Conservation (phyloP, 306 rosid species). For the Hippophae tibetana region DNA sequence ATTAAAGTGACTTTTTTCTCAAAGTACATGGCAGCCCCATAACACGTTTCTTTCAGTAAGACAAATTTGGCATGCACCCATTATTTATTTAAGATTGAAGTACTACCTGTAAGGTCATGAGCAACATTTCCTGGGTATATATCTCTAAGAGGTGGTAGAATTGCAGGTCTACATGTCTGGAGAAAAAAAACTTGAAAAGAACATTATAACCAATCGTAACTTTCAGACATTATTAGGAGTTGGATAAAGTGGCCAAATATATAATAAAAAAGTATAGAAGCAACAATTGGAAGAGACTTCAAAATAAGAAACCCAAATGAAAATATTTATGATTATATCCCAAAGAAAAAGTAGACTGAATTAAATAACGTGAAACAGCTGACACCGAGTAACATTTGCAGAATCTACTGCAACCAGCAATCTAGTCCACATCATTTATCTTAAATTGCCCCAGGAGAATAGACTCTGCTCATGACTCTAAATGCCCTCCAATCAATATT, state of each 20-base stretch:
- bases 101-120: conserved; percentile 75
- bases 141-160: conserved; percentile 78
- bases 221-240: too few relatives aligned
- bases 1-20: neutral
- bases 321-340: too few relatives aligned
- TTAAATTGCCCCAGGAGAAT: neutral
- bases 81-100: conserved; percentile 16
- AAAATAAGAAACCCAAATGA: too few relatives aligned
- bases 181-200: conserved; percentile 16
- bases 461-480: conserved; percentile 1
- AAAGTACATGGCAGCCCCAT: neutral
- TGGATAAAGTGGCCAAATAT: too few relatives aligned
- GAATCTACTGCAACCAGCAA: too few relatives aligned
- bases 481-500: neutral
- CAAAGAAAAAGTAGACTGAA: too few relatives aligned
- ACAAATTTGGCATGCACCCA: neutral
- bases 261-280: too few relatives aligned
- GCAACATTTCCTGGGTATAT: conserved; percentile 63
- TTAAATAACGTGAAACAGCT: too few relatives aligned
- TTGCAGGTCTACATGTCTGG: conserved; percentile 88
- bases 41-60: neutral
- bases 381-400: too few relatives aligned
- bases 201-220: neutral
- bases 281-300: too few relatives aligned
- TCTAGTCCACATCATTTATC: too few relatives aligned